Conservation (phyloP, 371 early-diverging fungal genomes). For the Funneliformis caledonium region DNA sequence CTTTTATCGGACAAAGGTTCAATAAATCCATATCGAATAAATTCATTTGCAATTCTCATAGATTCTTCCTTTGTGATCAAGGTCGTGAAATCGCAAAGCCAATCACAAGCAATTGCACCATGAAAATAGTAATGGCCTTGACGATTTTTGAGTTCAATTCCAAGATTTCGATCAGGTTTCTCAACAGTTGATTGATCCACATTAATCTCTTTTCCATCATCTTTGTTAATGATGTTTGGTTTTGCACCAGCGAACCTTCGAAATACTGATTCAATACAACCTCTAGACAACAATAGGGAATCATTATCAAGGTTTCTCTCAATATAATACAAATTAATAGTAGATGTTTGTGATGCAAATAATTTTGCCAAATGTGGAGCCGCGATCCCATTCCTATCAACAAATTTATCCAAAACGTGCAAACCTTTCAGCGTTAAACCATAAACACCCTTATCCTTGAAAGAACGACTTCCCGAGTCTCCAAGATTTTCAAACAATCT, state of each 20-base stretch:
- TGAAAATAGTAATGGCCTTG: constrained; percentile 46
- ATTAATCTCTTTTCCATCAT: background rate
- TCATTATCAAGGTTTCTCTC: constrained; percentile 48
- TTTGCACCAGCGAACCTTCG: constrained; percentile 47
- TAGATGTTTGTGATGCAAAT: constrained; percentile 33
- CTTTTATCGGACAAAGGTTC: constrained; percentile 52
- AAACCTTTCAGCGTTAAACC: constrained; percentile 66
- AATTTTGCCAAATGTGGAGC: constrained; percentile 42
- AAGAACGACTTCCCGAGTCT: constrained; percentile 57
- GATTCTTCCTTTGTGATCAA: constrained; percentile 70
- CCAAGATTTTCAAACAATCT: constrained; percentile 59
- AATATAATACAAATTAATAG: constrained; percentile 38
- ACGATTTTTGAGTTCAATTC: constrained; percentile 49
- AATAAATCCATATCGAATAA: constrained; percentile 62
- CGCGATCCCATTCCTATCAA: constrained; percentile 47
- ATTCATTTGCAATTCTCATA: constrained; percentile 55
- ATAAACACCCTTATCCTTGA: constrained; percentile 60
- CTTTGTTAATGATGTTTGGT: constrained; percentile 42
- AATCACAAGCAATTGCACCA: constrained; percentile 57
- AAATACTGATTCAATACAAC: constrained; percentile 45
- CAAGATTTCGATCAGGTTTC: constrained; percentile 42
- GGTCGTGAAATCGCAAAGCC: constrained; percentile 65
- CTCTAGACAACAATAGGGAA: constrained; percentile 42
- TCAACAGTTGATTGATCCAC: constrained; percentile 36
- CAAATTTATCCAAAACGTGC: constrained; percentile 56